Conservation (phyloP, 2,329 filamentous ascomycete species). For the Raffaelea arxii region DNA sequence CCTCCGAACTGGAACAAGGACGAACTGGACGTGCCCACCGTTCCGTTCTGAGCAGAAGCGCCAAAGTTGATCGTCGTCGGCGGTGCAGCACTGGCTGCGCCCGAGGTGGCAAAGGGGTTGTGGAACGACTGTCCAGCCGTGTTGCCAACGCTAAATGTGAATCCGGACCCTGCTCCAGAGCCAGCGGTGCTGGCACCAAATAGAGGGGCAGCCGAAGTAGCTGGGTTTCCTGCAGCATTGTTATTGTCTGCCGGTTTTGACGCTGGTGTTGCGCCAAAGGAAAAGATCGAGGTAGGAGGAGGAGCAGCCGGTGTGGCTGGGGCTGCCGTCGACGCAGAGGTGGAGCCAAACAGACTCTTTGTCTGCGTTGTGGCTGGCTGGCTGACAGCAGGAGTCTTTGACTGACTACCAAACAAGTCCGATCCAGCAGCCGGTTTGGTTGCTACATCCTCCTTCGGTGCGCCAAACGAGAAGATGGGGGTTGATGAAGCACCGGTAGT, state of each 20-base stretch:
- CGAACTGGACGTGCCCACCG: constrained; percentile 1
- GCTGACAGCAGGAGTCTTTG: constrained; percentile 8
- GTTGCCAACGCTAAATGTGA: constrained; percentile 28
- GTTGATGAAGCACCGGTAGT: not conserved
- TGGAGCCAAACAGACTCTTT: constrained; percentile 5
- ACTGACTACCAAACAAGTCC: constrained; percentile 2
- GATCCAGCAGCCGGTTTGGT: no score
- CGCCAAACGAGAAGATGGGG: constrained; percentile 11
- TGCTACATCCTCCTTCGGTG: constrained; percentile 5
- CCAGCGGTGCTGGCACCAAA: constrained; percentile 7
- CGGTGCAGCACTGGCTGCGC: constrained; percentile 6
- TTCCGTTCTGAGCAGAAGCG: not conserved
- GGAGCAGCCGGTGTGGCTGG: constrained; percentile 1
- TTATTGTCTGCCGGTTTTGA: constrained; percentile 3
- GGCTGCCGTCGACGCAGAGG: not conserved
- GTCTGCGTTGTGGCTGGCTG: constrained; percentile 2
- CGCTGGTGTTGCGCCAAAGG: constrained; percentile 5
- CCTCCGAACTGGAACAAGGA: constrained; percentile 16
- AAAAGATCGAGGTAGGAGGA: constrained; percentile 1
- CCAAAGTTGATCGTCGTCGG: not conserved
- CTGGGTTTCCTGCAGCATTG: not conserved
- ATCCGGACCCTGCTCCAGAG: constrained; percentile 21
- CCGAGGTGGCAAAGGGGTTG: constrained; percentile 26
- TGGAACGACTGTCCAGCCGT: constrained; percentile 22
- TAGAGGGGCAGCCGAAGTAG: not conserved